These are phyloP conservation scores for Cystobasidiaceae sp. DNA, from an alignment of 1,284 basidiomycete species.

Conservation along the genomic window DNA sequence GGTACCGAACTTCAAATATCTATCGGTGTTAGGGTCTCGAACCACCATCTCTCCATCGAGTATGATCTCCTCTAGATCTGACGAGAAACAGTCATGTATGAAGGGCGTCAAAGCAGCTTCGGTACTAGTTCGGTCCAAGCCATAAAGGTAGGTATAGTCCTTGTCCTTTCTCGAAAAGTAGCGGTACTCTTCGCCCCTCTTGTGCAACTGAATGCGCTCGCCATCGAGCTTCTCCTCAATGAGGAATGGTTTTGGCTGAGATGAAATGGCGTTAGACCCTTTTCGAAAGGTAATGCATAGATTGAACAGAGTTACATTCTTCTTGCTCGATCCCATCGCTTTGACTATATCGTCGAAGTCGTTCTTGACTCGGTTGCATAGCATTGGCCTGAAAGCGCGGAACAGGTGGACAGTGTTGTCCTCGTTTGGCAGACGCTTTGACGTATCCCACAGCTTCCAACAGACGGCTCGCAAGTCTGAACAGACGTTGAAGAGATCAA, in stretches of 20 bases:
- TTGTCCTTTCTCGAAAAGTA: conserved; percentile 61
- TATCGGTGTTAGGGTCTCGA: conserved; percentile 81
- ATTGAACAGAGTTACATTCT: conserved; percentile 13
- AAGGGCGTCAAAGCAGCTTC: conserved; percentile 78
- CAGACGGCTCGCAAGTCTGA: conserved; percentile 87
- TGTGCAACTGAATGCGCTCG: conserved; percentile 89
- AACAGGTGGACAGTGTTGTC: conserved; percentile 76
- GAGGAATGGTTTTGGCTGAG: conserved; percentile 58
- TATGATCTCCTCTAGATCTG: conserved; percentile 76
- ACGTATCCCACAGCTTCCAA: conserved; percentile 52
- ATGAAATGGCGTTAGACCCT: neutral
- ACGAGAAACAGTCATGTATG: conserved; percentile 68
- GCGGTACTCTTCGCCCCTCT: conserved; percentile 76
- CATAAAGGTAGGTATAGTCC: conserved; percentile 62
- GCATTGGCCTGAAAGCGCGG: conserved; percentile 81
- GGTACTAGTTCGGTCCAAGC: conserved; percentile 52
- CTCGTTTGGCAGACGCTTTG: conserved; percentile 46
- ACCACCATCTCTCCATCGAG: conserved; percentile 96
- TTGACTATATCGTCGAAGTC: conserved; percentile 75
- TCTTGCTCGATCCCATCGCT: conserved; percentile 55
- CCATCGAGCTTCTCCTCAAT: conserved; percentile 96
- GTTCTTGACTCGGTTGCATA: conserved; percentile 68
- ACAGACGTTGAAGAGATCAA: conserved; percentile 85
- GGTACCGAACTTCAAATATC: conserved; percentile 81
- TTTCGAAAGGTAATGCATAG: neutral